Evolutionary conservation across 2,329 filamentous ascomycete genomes (phyloP).

Genomic region (Scedosporium boydii): DNA sequence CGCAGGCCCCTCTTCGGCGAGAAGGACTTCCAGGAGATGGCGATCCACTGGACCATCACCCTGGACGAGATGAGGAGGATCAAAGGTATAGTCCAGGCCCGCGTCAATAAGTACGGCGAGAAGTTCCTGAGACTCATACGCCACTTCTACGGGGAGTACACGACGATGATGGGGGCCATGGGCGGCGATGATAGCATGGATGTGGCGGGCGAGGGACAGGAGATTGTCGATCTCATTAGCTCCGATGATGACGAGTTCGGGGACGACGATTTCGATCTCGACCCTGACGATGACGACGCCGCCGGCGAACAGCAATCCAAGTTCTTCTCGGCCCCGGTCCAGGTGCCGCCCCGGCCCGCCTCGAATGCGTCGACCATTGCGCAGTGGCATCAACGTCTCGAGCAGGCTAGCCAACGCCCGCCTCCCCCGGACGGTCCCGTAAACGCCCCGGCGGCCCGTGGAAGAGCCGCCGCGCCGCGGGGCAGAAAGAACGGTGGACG

Average conservation of each 20-base stretch:
- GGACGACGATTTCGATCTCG: conserved; percentile 19
- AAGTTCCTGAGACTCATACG: conserved; percentile 51
- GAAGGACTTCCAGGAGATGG: conserved; percentile 62
- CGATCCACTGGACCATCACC: conserved; percentile 54
- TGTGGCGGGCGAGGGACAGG: conserved; percentile 16
- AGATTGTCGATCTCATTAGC: conserved; percentile 48
- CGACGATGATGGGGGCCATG: conserved; percentile 35
- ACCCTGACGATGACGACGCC: conserved; percentile 23
- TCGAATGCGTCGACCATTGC: conserved; percentile 18
- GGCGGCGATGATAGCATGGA: conserved; percentile 9
- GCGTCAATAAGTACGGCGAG: conserved; percentile 51
- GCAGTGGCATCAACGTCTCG: conserved; percentile 17
- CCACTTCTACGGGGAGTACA: conserved; percentile 34
- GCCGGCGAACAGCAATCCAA: conserved; percentile 34
- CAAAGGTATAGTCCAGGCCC: conserved; percentile 50
- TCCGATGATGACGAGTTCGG: conserved; percentile 23
- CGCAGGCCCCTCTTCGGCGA: conserved; percentile 58
- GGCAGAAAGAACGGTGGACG: conserved; percentile 17
- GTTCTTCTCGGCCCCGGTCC: conserved; percentile 33
- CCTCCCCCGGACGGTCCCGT: background rate
- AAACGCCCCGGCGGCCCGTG: background rate
- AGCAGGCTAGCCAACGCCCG: conserved; percentile 9
- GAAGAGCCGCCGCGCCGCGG: conserved; percentile 16
- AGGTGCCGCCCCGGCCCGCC: conserved; percentile 23
- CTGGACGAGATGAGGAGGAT: conserved; percentile 54